Evolutionary conservation across 768 basidiomycete species (phyloP).

Genomic region (Suillus subluteus): DNA sequence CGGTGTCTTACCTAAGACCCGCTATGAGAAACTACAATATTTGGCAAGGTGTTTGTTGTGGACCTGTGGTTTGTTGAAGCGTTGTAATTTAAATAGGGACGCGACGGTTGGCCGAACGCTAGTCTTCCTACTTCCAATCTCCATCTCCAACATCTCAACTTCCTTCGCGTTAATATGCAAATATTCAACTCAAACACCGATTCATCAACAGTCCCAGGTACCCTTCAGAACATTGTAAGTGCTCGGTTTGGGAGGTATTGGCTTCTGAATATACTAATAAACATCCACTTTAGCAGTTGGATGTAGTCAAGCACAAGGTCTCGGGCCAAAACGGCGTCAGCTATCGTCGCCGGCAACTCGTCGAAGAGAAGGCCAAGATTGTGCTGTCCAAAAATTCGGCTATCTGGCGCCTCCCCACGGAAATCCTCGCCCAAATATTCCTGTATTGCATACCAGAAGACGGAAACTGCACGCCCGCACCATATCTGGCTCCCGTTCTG

Average conservation of each 20-base stretch:
- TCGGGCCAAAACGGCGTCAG: neutral
- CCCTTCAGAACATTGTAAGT: neutral
- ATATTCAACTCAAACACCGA: neutral
- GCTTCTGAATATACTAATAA: neutral
- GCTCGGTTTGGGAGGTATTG: neutral
- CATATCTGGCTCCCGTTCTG: too few species aligned
- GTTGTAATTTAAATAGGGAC: neutral
- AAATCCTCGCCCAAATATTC: too few species aligned
- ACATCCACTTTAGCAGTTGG: neutral
- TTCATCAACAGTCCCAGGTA: neutral
- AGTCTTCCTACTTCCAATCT: neutral
- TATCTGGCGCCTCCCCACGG: too few species aligned
- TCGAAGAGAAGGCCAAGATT: neutral
- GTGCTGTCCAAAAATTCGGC: neutral
- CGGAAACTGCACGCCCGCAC: too few species aligned
- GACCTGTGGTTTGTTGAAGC: neutral
- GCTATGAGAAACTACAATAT: neutral
- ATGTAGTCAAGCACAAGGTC: neutral
- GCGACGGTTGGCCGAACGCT: neutral
- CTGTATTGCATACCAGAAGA: too few species aligned
- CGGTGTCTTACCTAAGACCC: neutral
- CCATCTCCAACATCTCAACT: neutral
- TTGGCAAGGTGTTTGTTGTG: neutral
- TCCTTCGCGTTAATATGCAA: neutral
- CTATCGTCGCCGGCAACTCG: neutral